Evolutionary conservation across 768 basidiomycete species (phyloP), one percentile per base, ranked within the genome.

Genomic region (Tylopilus intermedius): DNA sequence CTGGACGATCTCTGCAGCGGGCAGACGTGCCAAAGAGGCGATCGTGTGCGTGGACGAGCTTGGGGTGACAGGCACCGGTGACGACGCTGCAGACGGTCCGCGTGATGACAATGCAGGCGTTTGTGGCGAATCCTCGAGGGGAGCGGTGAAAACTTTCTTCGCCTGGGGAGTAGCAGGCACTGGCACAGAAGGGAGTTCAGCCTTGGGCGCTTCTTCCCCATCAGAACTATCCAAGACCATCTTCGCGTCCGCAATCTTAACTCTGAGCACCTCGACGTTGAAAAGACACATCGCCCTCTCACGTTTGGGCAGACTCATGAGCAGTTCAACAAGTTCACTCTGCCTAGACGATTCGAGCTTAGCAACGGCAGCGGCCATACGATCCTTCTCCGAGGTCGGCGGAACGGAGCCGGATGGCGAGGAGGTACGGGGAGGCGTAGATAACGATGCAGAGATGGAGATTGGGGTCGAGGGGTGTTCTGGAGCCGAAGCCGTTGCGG

Each of bases 251-350:
- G 78, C 79, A 18, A 94, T 73, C 72, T 94, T 94, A 21, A 73
- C 76, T 47, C 83, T 78, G 24, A 94, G 75, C 27, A 90, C 78
- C 59, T 94, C 90, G 11, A 76, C 75, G 58, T 92, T 94, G 76
- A 95, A 95, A 38, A 94, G 74, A 70, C 92, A 94, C 82, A 94
- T 79, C 0, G 90, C 91, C 13, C 92, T 81, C 58, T 95, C 93
- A 54, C 88, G 82, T 70, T 93, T 94, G 1, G 88, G 84, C 15
- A 95, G 76, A 59, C 83, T 86, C 86, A 93, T 88, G 33, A 94
- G 71, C 47, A 95, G 74, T 22, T 87, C 88, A 0, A 85, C 83
- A 42, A 94, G 76, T 56, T 89, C 86, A 2, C 62, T 63, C 42
- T 83, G 80, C 47, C 81, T 78, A 0, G 73, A 64, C 5, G 78